Percentiles rank a stretch among this genome's conserved stretches.
Conservation (phyloP, 148 eudicot genomes). For the Rhododendron vialii region DNA sequence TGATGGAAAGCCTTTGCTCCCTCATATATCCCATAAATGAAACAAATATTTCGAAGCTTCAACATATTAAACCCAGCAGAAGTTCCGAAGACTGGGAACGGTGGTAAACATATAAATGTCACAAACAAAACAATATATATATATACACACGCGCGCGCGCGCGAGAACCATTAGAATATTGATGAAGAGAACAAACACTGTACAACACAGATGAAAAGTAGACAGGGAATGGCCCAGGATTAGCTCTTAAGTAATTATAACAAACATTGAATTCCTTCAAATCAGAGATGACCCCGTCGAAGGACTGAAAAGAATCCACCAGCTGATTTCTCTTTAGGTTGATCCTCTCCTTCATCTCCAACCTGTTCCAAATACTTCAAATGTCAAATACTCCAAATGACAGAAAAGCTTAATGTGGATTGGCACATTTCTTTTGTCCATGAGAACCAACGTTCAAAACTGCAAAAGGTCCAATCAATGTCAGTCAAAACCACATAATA, state of each 20-base stretch:
- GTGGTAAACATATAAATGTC: not conserved
- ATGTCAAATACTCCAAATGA: not conserved
- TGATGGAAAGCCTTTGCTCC: not conserved
- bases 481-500: slow-evolving; percentile 14
- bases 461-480: not conserved
- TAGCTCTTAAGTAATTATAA: slow-evolving; percentile 9
- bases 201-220: slow-evolving; percentile 26
- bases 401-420: not conserved
- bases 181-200: slow-evolving; percentile 25
- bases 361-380: slow-evolving; percentile 44
- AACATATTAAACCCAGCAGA: not conserved
- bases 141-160: too few species aligned
- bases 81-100: not conserved
- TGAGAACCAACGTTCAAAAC: not conserved
- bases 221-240: slow-evolving; percentile 21
- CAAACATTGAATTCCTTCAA: not conserved
- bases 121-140: not conserved
- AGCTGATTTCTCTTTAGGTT: slow-evolving; percentile 64
- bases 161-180: not conserved
- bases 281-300: slow-evolving; percentile 66
- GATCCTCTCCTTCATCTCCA: slow-evolving; percentile 67
- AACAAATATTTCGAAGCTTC: too few species aligned
- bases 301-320: slow-evolving; percentile 81
- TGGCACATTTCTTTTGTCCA: not conserved
- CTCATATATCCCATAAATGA: not conserved